Evolutionary conservation across 352 stramenopile genomes (phyloP), one percentile per base, ranked within the genome.

Genomic region (Phytopythium chamaehyphon): DNA sequence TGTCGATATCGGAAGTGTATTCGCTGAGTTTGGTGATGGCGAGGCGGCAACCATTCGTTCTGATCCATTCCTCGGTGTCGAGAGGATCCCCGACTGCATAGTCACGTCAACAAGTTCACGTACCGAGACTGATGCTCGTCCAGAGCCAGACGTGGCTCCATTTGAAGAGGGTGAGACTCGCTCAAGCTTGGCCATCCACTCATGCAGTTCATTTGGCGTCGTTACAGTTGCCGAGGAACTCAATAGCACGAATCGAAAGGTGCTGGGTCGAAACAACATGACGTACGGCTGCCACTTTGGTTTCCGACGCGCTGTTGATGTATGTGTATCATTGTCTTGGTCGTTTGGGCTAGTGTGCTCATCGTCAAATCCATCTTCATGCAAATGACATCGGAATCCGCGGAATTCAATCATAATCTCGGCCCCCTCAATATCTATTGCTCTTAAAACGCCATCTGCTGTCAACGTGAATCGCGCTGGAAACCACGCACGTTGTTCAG

Each of bases 101-200:
- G 51, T 69, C 53, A 59, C 65, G 40, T 66, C 49, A 47, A 60
- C 71, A 43, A 65, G 37, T 21, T 71, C 64, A 19, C 59, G 47
- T 2, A 72, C 64, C 0, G 63, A 51, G 7, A 28, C n/a, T 8
- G 23, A 28, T 1, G 26, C 16, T 8, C 45, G 26, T 12, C n/a
- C 37, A 2, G 9, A 18, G 14, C 28, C n/a, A 3, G 43, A 39
- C 16, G 43, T 23, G 4, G 24, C 16, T 6, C 50, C 38, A 21
- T 37, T 7, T 4, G 54, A 19, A 12, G 43, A 46, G 19, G 47
- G 44, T n/a, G 51, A 47, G 26, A 76, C 33, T 15, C 59, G 68
- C 50, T 84, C 71, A 10, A 84, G 57, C 40, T 84, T 87, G 10
- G 82, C 71, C 35, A 77, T 72, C 76, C 76, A 87, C 7, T 74